phyloP scores from a whole-genome alignment of 768 basidiomycete species.

The Suillus americanus region DNA sequence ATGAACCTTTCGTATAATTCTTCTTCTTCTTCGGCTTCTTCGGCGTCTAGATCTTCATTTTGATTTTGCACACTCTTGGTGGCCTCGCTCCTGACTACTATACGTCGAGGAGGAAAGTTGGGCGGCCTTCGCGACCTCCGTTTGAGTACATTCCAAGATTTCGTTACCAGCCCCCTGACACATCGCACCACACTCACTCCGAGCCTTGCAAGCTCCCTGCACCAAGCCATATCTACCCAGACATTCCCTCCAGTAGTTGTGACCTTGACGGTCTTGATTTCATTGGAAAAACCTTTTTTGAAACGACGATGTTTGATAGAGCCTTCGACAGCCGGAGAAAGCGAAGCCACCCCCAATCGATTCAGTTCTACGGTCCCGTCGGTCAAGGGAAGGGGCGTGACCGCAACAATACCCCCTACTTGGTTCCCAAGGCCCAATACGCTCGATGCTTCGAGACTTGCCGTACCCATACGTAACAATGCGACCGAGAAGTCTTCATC shows the following conservation, averaged over 20 bases:
- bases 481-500: constrained; percentile 77
- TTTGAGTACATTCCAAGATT: constrained; percentile 19
- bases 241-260: constrained; percentile 35
- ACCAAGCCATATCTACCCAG: constrained; percentile 42
- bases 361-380: constrained; percentile 40
- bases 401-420: constrained; percentile 50
- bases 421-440: constrained; percentile 74
- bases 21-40: constrained; percentile 34
- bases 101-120: neutral
- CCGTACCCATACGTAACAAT: constrained; percentile 69
- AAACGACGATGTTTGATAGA: constrained; percentile 21
- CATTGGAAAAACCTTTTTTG: constrained; percentile 47
- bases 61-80: constrained; percentile 5
- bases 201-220: constrained; percentile 38
- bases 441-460: constrained; percentile 73
- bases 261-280: constrained; percentile 45
- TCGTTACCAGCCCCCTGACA: constrained; percentile 20
- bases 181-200: constrained; percentile 27
- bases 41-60: constrained; percentile 7
- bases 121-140: constrained; percentile 14
- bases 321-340: constrained; percentile 30
- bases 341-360: constrained; percentile 41
- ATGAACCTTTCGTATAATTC: constrained; percentile 58
- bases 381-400: constrained; percentile 14
- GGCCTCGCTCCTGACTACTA: constrained; percentile 2